Evolutionary conservation across 441 rosid genomes (phyloP), one percentile per base, ranked within the genome.

Genomic region (Adansonia grandidieri): DNA sequence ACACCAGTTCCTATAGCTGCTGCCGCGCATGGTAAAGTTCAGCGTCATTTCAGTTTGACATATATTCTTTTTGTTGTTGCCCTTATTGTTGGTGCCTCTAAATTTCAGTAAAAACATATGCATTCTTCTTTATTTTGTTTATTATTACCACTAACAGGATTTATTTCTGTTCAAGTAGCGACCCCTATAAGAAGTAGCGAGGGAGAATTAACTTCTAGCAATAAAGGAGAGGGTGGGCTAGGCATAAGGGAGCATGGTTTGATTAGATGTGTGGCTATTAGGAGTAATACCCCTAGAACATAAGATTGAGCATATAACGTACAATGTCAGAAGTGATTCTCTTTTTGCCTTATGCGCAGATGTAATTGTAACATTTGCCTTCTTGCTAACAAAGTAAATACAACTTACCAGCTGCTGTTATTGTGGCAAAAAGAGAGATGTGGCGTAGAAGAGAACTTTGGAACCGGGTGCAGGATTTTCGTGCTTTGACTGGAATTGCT

Each of bases 371-470:
- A 51, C 53, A 50, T 68, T 79, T 75, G 54, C 75, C 51, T 75
- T 77, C 58, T 37, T 47, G 22, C 70, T 83, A 78, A 84, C 83
- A 80, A 74, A 61, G 75, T 71, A 65, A 73, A 68, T 75, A 66
- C 32, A 14, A 81, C 75, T 53, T 79, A 62, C 66, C 92, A 91
- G 98, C 98, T 80, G 97, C 99, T 50, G 90, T 90, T 40, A 75
- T 84, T 81, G 98, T 96, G 85, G 94, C 97, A 57, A 89, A 85
- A 77, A 92, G 84, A 72, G 99, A 93, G 85, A 86, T 48, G 6
- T 96, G 97, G 98, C 94, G 98, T 40, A 87, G 98, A 89, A 87
- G 79, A 68, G 94, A 88, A 83, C 77, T 93, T 75, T 92, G 99
- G 99, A 86, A 88, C 42, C 86, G 96, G 62, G 97, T 96, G 74